Evolutionary conservation across 2,329 filamentous ascomycete species (phyloP).

Genomic region (Aspergillus texensis): DNA sequence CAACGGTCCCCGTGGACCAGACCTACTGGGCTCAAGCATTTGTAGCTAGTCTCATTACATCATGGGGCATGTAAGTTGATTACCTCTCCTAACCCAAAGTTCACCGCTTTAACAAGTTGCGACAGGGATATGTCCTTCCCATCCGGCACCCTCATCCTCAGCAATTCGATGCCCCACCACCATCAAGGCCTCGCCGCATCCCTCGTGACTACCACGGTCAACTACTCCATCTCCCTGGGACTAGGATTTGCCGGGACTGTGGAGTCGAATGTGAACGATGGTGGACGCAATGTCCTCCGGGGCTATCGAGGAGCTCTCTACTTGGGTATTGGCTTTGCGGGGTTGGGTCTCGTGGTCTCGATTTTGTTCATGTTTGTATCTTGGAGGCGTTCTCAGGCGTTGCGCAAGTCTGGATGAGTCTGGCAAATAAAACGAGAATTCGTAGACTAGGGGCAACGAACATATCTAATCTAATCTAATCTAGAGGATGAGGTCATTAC

Average conservation of each 20-base stretch:
- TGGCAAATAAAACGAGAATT: background rate
- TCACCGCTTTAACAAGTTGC: slow-evolving; percentile 18
- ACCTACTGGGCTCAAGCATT: slow-evolving; percentile 69
- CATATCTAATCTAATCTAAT: background rate
- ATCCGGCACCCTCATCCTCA: slow-evolving; percentile 63
- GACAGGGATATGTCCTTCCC: slow-evolving; percentile 69
- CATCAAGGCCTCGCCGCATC: slow-evolving; percentile 59
- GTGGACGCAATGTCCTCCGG: slow-evolving; percentile 35
- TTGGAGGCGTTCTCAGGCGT: slow-evolving; percentile 9
- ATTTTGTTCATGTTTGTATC: slow-evolving; percentile 21
- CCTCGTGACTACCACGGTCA: slow-evolving; percentile 66
- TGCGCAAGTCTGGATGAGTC: background rate
- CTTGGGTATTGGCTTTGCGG: slow-evolving; percentile 40
- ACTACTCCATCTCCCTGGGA: slow-evolving; percentile 69
- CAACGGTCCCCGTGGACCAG: slow-evolving; percentile 55
- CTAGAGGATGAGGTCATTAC: background rate
- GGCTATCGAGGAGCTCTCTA: slow-evolving; percentile 47
- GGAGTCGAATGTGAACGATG: slow-evolving; percentile 52
- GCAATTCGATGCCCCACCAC: slow-evolving; percentile 51
- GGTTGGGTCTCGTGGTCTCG: slow-evolving; percentile 25
- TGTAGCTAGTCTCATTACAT: slow-evolving; percentile 46
- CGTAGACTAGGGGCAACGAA: background rate
- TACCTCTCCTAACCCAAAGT: background rate
- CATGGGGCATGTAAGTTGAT: slow-evolving; percentile 33
- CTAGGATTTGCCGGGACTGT: slow-evolving; percentile 69